Percentiles rank a stretch among this genome's conserved stretches.
These are phyloP conservation scores for Clavulina sp. DNA, from an alignment of 768 basidiomycete genomes.

Conservation along the genomic window DNA sequence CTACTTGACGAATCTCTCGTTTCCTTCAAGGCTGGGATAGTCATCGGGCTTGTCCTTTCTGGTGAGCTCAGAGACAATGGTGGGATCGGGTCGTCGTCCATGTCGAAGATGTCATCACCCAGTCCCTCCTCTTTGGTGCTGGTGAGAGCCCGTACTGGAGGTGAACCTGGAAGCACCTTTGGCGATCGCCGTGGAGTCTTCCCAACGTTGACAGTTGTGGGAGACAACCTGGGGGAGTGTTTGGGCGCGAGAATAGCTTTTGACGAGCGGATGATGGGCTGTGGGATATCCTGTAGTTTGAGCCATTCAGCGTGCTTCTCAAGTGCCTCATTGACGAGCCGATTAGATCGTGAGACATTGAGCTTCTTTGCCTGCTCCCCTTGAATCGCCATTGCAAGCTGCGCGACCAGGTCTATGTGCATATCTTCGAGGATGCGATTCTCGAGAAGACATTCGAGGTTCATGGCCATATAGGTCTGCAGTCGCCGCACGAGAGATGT, in stretches of 20 bases:
- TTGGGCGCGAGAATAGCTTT: conserved; percentile 5
- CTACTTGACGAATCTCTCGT: no score
- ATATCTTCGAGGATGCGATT: conserved; percentile 63
- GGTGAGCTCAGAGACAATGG: conserved; percentile 14
- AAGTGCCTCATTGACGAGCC: conserved; percentile 36
- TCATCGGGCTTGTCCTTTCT: conserved; percentile 6
- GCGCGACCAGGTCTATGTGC: conserved; percentile 41
- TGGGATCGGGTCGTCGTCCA: conserved; percentile 53
- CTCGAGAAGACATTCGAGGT: conserved; percentile 79
- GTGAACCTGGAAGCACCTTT: background rate
- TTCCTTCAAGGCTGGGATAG: no score
- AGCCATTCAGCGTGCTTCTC: conserved; percentile 56
- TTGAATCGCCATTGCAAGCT: conserved; percentile 42
- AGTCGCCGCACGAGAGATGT: conserved; percentile 47
- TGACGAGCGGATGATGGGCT: conserved; percentile 27
- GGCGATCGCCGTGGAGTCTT: background rate
- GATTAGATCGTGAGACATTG: conserved; percentile 42
- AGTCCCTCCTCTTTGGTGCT: conserved; percentile 17
- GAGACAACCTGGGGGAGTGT: background rate
- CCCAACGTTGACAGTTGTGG: background rate
- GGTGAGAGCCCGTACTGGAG: conserved; percentile 11
- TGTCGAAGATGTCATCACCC: conserved; percentile 58
- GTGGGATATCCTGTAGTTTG: conserved; percentile 46
- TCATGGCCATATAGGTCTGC: conserved; percentile 62
- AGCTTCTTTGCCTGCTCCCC: conserved; percentile 45